These are phyloP conservation scores for Phaeoacremonium minimum DNA, from an alignment of 2,329 filamentous ascomycete genomes.

Conservation along the genomic window DNA sequence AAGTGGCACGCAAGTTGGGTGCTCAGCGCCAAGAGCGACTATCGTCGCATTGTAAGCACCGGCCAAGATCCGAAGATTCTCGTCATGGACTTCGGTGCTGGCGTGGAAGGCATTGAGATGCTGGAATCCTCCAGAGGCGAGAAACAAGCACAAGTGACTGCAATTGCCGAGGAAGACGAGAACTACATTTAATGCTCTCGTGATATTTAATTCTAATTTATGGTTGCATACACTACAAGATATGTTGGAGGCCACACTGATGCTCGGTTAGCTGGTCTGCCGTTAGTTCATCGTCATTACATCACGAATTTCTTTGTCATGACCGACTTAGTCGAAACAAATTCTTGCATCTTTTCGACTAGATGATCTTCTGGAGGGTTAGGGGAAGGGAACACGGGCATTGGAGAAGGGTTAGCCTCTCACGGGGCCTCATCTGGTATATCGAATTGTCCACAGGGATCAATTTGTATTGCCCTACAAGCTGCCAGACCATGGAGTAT, in stretches of 20 bases:
- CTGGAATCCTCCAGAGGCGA: constrained; percentile 40
- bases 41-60: constrained; percentile 88
- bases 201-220: too few relatives aligned
- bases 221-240: too few relatives aligned
- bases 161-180: neutral
- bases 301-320: neutral
- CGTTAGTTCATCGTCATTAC: neutral
- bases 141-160: constrained; percentile 4
- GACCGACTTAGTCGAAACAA: neutral
- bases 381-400: too few relatives aligned
- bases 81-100: constrained; percentile 84
- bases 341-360: neutral
- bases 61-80: constrained; percentile 91
- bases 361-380: too few relatives aligned
- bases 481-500: too few relatives aligned
- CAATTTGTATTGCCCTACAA: too few relatives aligned
- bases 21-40: constrained; percentile 91
- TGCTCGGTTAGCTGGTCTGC: neutral
- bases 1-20: constrained; percentile 98
- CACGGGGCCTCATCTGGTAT: constrained; percentile 3
- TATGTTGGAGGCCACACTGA: too few relatives aligned
- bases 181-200: constrained; percentile 6
- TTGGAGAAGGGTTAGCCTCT: constrained; percentile 2
- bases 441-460: too few relatives aligned
- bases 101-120: constrained; percentile 52